Percentiles rank a stretch among this genome's conserved stretches.
phyloP scores from a whole-genome alignment of 2,329 filamentous ascomycete genomes.

The Knufia petricola region DNA sequence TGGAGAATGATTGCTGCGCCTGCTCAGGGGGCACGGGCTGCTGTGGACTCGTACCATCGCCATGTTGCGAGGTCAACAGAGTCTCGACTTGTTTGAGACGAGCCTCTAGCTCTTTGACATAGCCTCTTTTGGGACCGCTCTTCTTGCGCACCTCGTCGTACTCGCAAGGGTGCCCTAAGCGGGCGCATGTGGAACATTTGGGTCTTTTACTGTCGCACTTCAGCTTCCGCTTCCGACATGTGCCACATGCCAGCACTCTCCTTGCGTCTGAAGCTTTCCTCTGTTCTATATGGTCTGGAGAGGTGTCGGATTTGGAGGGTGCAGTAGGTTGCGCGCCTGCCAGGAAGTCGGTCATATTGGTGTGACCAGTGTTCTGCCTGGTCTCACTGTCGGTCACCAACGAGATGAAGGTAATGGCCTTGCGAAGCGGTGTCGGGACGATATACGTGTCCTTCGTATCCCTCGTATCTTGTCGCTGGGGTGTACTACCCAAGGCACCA shows the following conservation, averaged over 20 bases:
- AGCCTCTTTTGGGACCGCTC: slow-evolving; percentile 87
- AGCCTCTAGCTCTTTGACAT: slow-evolving; percentile 89
- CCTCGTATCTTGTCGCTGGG: neutral
- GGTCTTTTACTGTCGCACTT: slow-evolving; percentile 75
- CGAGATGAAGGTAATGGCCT: neutral
- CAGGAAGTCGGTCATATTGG: neutral
- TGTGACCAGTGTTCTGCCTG: too few species aligned
- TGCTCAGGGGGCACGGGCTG: slow-evolving; percentile 19
- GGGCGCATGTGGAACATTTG: slow-evolving; percentile 77
- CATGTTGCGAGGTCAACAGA: slow-evolving; percentile 16
- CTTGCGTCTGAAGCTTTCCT: slow-evolving; percentile 5
- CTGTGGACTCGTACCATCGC: neutral
- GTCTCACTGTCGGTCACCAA: neutral
- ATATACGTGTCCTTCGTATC: neutral
- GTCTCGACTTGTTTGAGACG: slow-evolving; percentile 45
- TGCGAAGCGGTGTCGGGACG: neutral
- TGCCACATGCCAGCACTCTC: slow-evolving; percentile 64
- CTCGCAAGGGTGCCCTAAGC: slow-evolving; percentile 76
- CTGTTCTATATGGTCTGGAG: neutral
- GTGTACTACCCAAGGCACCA: slow-evolving; percentile 4
- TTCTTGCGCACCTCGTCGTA: slow-evolving; percentile 91
- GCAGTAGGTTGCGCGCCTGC: neutral
- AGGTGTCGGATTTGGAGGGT: neutral
- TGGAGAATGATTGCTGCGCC: slow-evolving; percentile 12
- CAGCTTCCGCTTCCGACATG: slow-evolving; percentile 60